Base-by-base conservation (phyloP, 225 moss, liverwort and hornwort genomes). In the Bryoerythrophyllum caledonicum region DNA sequence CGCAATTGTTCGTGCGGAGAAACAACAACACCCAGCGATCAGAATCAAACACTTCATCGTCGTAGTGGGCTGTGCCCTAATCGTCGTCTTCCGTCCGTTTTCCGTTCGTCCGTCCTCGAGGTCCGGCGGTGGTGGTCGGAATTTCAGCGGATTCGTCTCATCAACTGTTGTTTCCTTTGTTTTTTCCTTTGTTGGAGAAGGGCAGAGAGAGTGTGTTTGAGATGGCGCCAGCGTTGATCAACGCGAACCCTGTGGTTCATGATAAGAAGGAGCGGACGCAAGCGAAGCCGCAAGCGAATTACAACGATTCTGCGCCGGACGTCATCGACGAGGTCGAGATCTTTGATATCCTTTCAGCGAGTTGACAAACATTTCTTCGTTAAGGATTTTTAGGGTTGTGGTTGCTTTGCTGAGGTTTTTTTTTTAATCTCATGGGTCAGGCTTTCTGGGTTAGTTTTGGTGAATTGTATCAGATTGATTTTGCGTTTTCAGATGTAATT, bases 231-330 rank as follows among this genome's bases (percentile, higher is more conserved):
- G 81, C 75, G 24, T 80, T 95, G 85, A 95, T 99, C 80, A 99
- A 99, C 72, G 95, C 82, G 14, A 93, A 95, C 54, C 99, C 99
- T 7, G 90, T 99, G 2, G 78, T 99, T 21, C 93, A 99, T 41
- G 89, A 93, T 77, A 80, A 86, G 78, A 99, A 93, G 85, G 89
- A 84, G 58, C 89, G 95, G 17, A 66, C 82, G 5, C 32, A 32
- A 32, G 64, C 78, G 19, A 85, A 82, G 81, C 67, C 74, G 13
- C 86, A 77, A 51, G 82, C 74, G n/a, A 65, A 78, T 55, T 66
- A 82, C 41, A 78, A 86, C 56, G 88, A 91, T 60, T 53, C 63
- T 37, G 67, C 13, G 0, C 80, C 81, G 12, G 99, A 95, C 32
- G 51, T 46, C 60, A 89, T 95, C 20, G 99, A 99, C 55, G 79